Percentiles rank a stretch among this genome's conserved stretches.
Conservation (phyloP, 805 yeast species). For the Hanseniaspora vineae region DNA sequence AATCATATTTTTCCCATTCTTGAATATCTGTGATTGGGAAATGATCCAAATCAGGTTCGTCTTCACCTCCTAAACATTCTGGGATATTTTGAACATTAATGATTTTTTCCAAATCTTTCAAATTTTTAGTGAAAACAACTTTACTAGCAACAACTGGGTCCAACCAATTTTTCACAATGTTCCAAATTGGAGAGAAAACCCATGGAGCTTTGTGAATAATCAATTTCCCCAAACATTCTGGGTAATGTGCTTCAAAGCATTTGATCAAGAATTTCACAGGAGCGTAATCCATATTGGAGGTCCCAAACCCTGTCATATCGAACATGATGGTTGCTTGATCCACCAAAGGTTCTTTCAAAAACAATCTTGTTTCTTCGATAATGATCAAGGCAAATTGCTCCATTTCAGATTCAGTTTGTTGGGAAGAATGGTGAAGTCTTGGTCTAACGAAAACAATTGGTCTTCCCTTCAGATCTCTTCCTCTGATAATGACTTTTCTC, state of each 20-base stretch:
- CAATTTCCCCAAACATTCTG: constrained; percentile 78
- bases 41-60: constrained; percentile 37
- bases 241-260: constrained; percentile 92
- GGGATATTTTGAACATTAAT: constrained; percentile 54
- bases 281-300: constrained; percentile 85
- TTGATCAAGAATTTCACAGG: constrained; percentile 83
- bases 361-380: constrained; percentile 73
- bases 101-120: constrained; percentile 51
- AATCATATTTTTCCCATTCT: constrained; percentile 25
- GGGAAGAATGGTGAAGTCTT: constrained; percentile 54
- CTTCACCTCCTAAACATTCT: constrained; percentile 61
- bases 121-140: constrained; percentile 65
- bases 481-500: constrained; percentile 64
- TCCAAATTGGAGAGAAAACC: constrained; percentile 94
- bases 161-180: constrained; percentile 80
- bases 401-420: constrained; percentile 57
- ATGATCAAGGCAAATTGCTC: constrained; percentile 61
- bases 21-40: constrained; percentile 40
- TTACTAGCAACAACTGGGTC: constrained; percentile 95
- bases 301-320: constrained; percentile 75
- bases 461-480: constrained; percentile 57
- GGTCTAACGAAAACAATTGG: constrained; percentile 80
- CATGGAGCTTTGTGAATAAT: constrained; percentile 92
- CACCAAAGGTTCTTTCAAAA: constrained; percentile 49
- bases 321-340: constrained; percentile 78